Evolutionary conservation across 352 stramenopile species (phyloP).

Genomic region (Sclerospora graminicola): DNA sequence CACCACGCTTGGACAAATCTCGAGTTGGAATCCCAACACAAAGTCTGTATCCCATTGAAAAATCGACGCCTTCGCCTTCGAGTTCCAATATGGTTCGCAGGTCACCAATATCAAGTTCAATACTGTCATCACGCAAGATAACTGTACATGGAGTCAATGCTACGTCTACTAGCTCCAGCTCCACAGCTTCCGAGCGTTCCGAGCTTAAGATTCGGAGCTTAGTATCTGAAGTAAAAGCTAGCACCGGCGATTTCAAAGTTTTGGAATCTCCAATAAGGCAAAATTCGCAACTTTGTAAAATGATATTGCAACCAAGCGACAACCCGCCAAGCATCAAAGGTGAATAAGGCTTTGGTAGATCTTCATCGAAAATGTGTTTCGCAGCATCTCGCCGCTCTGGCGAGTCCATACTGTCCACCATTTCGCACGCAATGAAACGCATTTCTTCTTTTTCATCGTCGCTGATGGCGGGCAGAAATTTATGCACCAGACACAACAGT

Average conservation of each 20-base stretch:
- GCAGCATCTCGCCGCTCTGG: slow-evolving; percentile 43
- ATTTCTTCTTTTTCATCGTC: slow-evolving; percentile 70
- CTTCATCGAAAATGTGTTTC: slow-evolving; percentile 36
- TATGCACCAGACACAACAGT: slow-evolving; percentile 38
- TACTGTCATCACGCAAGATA: slow-evolving; percentile 45
- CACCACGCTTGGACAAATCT: slow-evolving; percentile 10
- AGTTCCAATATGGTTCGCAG: slow-evolving; percentile 74
- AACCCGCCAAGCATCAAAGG: slow-evolving; percentile 52
- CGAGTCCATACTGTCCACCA: slow-evolving; percentile 29
- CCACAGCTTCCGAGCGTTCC: slow-evolving; percentile 47
- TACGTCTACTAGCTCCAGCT: slow-evolving; percentile 70
- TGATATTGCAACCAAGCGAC: slow-evolving; percentile 38
- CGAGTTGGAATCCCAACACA: slow-evolving; percentile 30
- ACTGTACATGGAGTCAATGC: slow-evolving; percentile 69
- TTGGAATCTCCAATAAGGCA: slow-evolving; percentile 72
- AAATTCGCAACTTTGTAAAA: slow-evolving; percentile 51
- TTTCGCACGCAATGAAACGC: slow-evolving; percentile 52
- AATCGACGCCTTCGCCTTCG: slow-evolving; percentile 78
- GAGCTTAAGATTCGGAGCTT: slow-evolving; percentile 55
- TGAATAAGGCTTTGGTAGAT: slow-evolving; percentile 58
- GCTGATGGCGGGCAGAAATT: slow-evolving; percentile 47
- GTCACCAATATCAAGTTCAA: slow-evolving; percentile 65
- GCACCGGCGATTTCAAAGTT: slow-evolving; percentile 58
- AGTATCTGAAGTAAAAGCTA: slow-evolving; percentile 74
- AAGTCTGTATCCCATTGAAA: slow-evolving; percentile 66